Evolutionary conservation across 2,329 filamentous ascomycete genomes (phyloP), one percentile per base, ranked within the genome.

Genomic region (Leptodontidium sp.): DNA sequence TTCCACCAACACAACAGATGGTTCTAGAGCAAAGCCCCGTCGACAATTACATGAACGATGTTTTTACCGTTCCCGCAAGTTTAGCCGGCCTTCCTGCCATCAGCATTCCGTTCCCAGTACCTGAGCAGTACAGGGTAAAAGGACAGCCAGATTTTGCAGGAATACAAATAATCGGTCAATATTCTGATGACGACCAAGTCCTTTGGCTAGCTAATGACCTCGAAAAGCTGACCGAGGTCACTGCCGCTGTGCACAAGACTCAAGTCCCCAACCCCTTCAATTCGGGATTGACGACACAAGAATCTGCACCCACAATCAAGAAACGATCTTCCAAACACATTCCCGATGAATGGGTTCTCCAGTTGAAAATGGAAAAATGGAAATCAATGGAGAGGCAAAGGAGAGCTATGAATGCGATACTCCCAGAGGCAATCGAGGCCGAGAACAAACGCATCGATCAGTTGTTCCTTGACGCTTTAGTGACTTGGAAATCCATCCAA

Each of bases 1-100:
- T 88, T 17, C 88, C 94, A 9, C 94, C 93, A 0, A 83, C 80
- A 7, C 78, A 96, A 7, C 82, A 84, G 3, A 85, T 90, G 6
- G 78, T 96, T 43, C 75, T 82, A 69, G 75, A 79, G 11, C 84
- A 88, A 78, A 84, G 81, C 57, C 83, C 86, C 11, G 68, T 97
- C n/a, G 89, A 95, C 75, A 87, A 87, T 1, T 98, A 98, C 77
- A 92, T 92, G 84, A 97, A 96, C 76, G 96, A 99, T 81, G 91
- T 98, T 1, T 95, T 98, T 75, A 98, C 96, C 0, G 95, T 99
- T 1, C 96, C 96, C 1, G 94, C 95, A 1, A 98, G 94, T 81
- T 83, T 99, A 72, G 96, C 95, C 0, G 96, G 96, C 0, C 82
- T 99, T 66, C 96, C 96, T 2, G 93, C 94, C 12, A 87, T 98